These are phyloP conservation scores for Micractinium conductrix DNA, from an alignment of 139 green algal genomes.

Conservation along the genomic window DNA sequence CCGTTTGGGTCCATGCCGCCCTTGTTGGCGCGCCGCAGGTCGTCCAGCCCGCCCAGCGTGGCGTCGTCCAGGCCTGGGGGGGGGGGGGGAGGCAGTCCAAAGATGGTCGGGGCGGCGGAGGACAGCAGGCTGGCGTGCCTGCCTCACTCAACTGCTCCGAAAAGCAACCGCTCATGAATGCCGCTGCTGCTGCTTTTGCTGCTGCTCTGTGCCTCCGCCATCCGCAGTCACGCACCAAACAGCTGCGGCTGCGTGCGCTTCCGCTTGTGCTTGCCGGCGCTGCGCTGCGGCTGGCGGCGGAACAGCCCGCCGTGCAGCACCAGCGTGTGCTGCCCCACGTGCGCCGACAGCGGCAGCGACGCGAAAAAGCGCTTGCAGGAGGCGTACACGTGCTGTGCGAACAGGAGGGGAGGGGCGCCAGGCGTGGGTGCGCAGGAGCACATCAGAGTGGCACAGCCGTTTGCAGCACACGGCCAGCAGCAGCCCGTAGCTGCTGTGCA, in stretches of 20 bases:
- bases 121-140: neutral
- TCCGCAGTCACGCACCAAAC: neutral
- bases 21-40: constrained; percentile 76
- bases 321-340: constrained; percentile 72
- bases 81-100: no score
- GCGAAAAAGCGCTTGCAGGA: constrained; percentile 76
- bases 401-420: neutral
- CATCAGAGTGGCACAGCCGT: neutral
- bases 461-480: neutral
- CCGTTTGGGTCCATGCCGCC: constrained; percentile 84
- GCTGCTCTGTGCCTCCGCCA: no score
- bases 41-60: constrained; percentile 69
- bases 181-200: no score
- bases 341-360: constrained; percentile 76
- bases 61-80: constrained; percentile 18
- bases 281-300: constrained; percentile 17
- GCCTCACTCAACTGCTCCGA: no score
- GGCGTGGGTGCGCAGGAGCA: neutral
- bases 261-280: constrained; percentile 40
- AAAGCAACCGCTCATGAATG: no score
- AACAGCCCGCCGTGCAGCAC: constrained; percentile 90
- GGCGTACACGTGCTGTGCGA: constrained; percentile 58
- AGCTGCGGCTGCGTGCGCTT: constrained; percentile 16
- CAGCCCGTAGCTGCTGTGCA: no score
- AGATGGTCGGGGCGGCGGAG: no score